Evolutionary conservation across 2,329 filamentous ascomycete genomes (phyloP).

Genomic region (Xylariales sp.): DNA sequence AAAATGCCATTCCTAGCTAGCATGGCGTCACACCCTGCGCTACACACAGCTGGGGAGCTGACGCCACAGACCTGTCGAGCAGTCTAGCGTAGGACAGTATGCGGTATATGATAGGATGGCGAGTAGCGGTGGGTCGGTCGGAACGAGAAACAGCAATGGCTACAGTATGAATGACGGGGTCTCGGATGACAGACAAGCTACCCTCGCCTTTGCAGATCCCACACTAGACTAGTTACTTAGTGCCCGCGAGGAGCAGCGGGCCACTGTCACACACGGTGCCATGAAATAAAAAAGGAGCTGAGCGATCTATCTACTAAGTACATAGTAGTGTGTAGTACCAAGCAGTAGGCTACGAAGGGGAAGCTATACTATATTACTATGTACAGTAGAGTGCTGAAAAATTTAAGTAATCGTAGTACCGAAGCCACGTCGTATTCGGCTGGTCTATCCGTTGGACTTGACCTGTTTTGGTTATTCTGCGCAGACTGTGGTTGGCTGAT

Average conservation of each 20-base stretch:
- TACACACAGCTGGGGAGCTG: neutral
- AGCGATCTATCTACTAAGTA: no score
- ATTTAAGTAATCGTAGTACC: no score
- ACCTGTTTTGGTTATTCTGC: slow-evolving; percentile 1
- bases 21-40: neutral
- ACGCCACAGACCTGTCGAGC: slow-evolving; percentile 13
- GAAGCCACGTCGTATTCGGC: slow-evolving; percentile 8
- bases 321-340: no score
- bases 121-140: neutral
- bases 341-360: neutral
- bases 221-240: neutral
- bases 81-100: neutral
- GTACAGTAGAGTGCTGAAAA: no score
- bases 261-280: neutral
- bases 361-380: no score
- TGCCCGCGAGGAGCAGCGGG: neutral
- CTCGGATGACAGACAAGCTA: neutral
- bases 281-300: neutral
- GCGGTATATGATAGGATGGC: neutral
- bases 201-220: neutral
- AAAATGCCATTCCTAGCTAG: neutral
- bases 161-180: neutral
- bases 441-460: neutral
- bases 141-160: slow-evolving; percentile 8
- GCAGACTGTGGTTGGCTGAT: neutral